phyloP scores from a whole-genome alignment of 352 stramenopile species.

The Ophiocytium majus region DNA sequence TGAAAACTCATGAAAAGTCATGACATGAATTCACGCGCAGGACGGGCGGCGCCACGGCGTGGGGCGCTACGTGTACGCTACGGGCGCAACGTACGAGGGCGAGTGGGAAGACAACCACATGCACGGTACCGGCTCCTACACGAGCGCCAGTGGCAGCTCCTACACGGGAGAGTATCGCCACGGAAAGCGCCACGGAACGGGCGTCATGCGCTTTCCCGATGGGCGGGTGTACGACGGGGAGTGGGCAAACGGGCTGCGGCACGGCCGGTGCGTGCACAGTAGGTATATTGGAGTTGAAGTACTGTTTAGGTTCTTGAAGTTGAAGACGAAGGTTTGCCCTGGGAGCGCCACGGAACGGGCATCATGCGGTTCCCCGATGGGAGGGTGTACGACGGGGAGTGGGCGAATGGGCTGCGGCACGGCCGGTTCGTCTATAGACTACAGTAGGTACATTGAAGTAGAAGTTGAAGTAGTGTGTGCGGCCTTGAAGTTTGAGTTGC shows the following conservation, averaged over 20 bases:
- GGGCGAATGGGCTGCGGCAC: too few relatives aligned
- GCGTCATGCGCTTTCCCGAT: slow-evolving; percentile 17
- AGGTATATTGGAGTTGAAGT: not conserved
- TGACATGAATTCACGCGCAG: slow-evolving; percentile 40
- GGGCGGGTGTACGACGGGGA: slow-evolving; percentile 27
- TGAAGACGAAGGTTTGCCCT: not conserved
- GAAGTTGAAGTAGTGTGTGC: too few relatives aligned
- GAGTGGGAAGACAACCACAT: slow-evolving; percentile 71
- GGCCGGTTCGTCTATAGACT: too few relatives aligned
- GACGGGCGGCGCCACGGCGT: slow-evolving; percentile 76
- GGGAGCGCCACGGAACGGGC: not conserved
- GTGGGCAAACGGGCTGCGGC: slow-evolving; percentile 30
- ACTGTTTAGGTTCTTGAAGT: not conserved
- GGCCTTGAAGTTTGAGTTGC: too few relatives aligned
- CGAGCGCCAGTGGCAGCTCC: slow-evolving; percentile 50
- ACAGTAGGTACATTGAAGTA: too few relatives aligned
- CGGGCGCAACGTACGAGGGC: slow-evolving; percentile 68
- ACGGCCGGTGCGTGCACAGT: slow-evolving; percentile 19
- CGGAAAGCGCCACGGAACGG: slow-evolving; percentile 11
- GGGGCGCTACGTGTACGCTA: slow-evolving; percentile 67
- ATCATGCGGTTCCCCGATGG: not conserved
- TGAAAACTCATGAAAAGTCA: not conserved
- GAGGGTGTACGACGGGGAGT: not conserved
- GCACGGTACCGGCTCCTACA: slow-evolving; percentile 56
- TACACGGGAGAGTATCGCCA: slow-evolving; percentile 35